These are phyloP conservation scores for Fraxinus pennsylvanica DNA, from an alignment of 257 asterid genomes.

Conservation along the genomic window DNA sequence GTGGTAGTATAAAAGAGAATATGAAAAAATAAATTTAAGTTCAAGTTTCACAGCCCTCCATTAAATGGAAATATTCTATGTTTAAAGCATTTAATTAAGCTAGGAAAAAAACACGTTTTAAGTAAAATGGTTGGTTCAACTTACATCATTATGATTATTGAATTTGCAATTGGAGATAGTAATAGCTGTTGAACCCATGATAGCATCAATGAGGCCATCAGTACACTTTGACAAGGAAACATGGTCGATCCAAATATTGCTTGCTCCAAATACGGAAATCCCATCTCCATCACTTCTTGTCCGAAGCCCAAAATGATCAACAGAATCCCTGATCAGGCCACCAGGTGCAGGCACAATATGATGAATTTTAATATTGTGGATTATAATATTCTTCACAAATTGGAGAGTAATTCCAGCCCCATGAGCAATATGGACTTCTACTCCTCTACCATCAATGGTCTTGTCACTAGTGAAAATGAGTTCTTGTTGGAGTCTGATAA, in stretches of 20 bases:
- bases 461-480: slow-evolving; percentile 39
- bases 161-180: slow-evolving; percentile 47
- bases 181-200: slow-evolving; percentile 38
- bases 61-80: no score
- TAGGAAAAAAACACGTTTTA: no score
- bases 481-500: slow-evolving; percentile 41
- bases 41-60: background rate
- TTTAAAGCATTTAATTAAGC: no score
- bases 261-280: slow-evolving; percentile 37
- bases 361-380: slow-evolving; percentile 37
- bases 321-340: slow-evolving; percentile 42
- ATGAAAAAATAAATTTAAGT: background rate
- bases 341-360: slow-evolving; percentile 28
- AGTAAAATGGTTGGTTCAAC: background rate
- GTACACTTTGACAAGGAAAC: slow-evolving; percentile 33
- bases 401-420: slow-evolving; percentile 47
- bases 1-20: no score
- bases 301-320: slow-evolving; percentile 32
- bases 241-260: slow-evolving; percentile 46
- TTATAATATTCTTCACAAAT: slow-evolving; percentile 40
- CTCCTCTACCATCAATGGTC: slow-evolving; percentile 53
- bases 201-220: slow-evolving; percentile 47
- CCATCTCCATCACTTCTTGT: slow-evolving; percentile 44
- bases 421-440: slow-evolving; percentile 29
- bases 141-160: slow-evolving; percentile 41